Base-by-base conservation (phyloP, 2,329 filamentous ascomycete species). In the Colletotrichum euphorbiae region DNA sequence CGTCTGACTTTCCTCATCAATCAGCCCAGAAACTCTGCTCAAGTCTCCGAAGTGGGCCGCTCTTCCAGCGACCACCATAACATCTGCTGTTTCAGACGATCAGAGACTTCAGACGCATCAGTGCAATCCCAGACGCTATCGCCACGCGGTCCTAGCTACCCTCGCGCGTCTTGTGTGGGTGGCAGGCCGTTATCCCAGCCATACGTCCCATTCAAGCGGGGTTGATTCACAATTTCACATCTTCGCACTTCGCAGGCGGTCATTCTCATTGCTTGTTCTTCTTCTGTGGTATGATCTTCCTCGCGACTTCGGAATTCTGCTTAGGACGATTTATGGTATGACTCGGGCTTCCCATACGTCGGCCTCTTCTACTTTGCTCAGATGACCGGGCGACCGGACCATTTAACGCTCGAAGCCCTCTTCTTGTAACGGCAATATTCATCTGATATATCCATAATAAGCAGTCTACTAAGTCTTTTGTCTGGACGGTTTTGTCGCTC, bases 71-170 rank as follows among this genome's bases (percentile, higher is more conserved):
- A 36, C 43, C 46, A 50, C 52, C 46, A 52, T 36, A n/a, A 48
- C 52, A 65, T 68, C 45, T 68, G 19, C 45, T 33, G 65, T 68
- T 68, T 68, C 65, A 68, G 60, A 64, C 21, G 40, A 68, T 65
- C 46, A 33, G 19, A 68, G 60, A 59, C 60, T 68, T 65, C 65
- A 68, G 65, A 68, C 65, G 60, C 65, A 68, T 58, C 38, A 58
- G 43, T 54, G 52, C 60, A 50, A n/a, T 50, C 48, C 56, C 57
- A 50, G 57, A 62, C 50, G 12, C 43, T 12, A 42, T 62, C 58
- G 38, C 58, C n/a, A 40, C 40, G 52, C 21, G 60, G 50, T 24
- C 65, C 13, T 48, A 42, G 60, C 52, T 52, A 68, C 21, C 54
- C 65, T 54, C 28, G 60, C 7, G 24, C 54, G 38, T 45, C 38